These are phyloP conservation scores for Alternaria burnsii DNA, from an alignment of 2,329 filamentous ascomycete species.

Conservation along the genomic window DNA sequence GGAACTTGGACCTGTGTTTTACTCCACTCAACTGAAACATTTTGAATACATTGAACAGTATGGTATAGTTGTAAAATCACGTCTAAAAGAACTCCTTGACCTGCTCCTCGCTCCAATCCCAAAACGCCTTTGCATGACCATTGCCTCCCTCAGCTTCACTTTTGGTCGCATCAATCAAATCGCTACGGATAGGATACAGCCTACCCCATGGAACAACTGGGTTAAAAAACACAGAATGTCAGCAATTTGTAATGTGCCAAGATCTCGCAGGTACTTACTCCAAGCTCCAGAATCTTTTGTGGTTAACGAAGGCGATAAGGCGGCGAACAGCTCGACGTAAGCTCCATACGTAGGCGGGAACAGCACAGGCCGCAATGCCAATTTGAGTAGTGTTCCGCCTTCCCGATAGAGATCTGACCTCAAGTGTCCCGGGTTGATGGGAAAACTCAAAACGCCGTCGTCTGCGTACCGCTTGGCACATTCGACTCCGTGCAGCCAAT, in stretches of 20 bases:
- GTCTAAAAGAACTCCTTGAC: conserved; percentile 2
- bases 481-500: background rate
- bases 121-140: background rate
- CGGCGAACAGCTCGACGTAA: background rate
- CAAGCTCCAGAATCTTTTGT: background rate
- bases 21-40: background rate
- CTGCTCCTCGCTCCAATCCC: conserved; percentile 4
- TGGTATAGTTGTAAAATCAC: background rate
- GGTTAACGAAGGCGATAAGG: background rate
- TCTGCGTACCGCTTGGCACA: background rate
- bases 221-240: background rate
- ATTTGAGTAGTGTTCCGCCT: background rate
- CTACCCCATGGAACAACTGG: background rate
- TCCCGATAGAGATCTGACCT: background rate
- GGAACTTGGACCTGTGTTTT: background rate
- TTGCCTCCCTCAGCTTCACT: conserved; percentile 1
- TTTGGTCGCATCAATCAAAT: background rate
- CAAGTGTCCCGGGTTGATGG: background rate
- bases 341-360: background rate
- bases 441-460: background rate
- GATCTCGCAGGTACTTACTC: background rate
- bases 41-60: background rate
- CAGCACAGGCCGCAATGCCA: background rate
- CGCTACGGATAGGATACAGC: background rate
- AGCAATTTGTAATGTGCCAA: background rate